Evolutionary conservation across 2,329 filamentous ascomycete genomes (phyloP), one percentile per base, ranked within the genome.

Genomic region (Rosellinia necatrix): DNA sequence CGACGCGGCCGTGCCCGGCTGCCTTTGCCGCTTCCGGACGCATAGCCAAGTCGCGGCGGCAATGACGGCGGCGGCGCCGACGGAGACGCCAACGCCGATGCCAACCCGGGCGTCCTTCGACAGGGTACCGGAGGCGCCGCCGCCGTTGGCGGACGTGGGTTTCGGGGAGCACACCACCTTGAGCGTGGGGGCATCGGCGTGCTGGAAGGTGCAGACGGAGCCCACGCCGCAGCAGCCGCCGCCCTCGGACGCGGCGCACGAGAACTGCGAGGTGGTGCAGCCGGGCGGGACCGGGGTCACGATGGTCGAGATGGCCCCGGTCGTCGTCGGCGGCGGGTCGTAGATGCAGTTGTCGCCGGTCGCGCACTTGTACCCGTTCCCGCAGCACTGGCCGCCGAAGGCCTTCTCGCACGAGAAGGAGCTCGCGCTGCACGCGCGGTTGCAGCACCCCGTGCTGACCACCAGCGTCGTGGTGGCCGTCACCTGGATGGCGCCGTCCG

Each of bases 21-120:
- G 17, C 40, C 17, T 37, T 27, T 9, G 29, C 13, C 76, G 72
- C 21, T 72, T 74, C 25, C 72, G 67, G 24, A 82, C 52, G 55
- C 76, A 82, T 55, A 81, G 72, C 77, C 78, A 85, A 0, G 75
- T 72, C 13, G 76, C 58, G 3, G 64, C 65, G 3, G 74, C 79
- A 32, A 81, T 70, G 12, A 81, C 35, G 5, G 76, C 40, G 3
- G 74, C 71, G 1, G 71, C 74, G 24, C 72, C 78, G 0, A 81
- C 66, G 1, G 79, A 75, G 3, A 80, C 76, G 15, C 81, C 83
- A 0, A 80, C 73, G 5, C 78, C 82, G n/a, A 87, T 79, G 2
- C 83, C 83, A 0, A 79, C 81, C 63, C 80, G 83, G 2, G 81
- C 82, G 1, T 78, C 81, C 15, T 7, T 50, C 15, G 60, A 56